Conservation (phyloP, 495 filamentous ascomycete genomes). For the Aspergillus saccharolyticus region DNA sequence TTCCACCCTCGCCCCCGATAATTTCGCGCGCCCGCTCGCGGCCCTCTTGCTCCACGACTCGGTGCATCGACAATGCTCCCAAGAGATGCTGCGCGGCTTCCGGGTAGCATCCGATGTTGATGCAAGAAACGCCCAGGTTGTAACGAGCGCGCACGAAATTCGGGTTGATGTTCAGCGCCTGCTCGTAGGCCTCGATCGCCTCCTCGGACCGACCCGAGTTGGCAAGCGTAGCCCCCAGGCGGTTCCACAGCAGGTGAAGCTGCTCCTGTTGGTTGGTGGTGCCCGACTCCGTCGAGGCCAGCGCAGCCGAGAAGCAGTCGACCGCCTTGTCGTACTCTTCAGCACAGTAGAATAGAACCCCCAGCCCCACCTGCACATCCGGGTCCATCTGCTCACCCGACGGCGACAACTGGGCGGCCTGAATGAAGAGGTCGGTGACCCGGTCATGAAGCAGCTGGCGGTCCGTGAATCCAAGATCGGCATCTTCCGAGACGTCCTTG, state of each 20-base stretch:
- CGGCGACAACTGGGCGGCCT: slow-evolving; percentile 85
- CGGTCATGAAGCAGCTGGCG: slow-evolving; percentile 84
- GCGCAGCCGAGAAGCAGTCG: slow-evolving; percentile 91
- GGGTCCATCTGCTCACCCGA: slow-evolving; percentile 89
- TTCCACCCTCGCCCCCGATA: slow-evolving; percentile 54
- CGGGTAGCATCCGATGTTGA: slow-evolving; percentile 92
- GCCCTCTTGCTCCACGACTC: slow-evolving; percentile 80
- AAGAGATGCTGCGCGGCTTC: slow-evolving; percentile 95
- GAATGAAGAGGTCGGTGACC: slow-evolving; percentile 84
- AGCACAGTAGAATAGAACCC: slow-evolving; percentile 95
- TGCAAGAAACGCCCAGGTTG: slow-evolving; percentile 93
- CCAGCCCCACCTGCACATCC: slow-evolving; percentile 94
- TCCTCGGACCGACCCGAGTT: slow-evolving; percentile 92
- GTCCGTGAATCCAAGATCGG: slow-evolving; percentile 87
- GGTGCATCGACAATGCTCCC: slow-evolving; percentile 93
- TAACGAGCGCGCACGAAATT: slow-evolving; percentile 97
- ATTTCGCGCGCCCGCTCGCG: slow-evolving; percentile 78
- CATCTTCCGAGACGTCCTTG: slow-evolving; percentile 58
- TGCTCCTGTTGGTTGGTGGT: slow-evolving; percentile 68
- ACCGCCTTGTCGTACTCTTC: slow-evolving; percentile 98
- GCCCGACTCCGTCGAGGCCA: slow-evolving; percentile 76
- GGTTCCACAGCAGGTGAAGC: slow-evolving; percentile 94
- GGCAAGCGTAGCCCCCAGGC: slow-evolving; percentile 90
- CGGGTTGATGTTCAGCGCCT: slow-evolving; percentile 77
- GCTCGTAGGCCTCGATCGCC: slow-evolving; percentile 93